Conservation (phyloP, 1,284 basidiomycete genomes). For the Marasmius tenuissimus region DNA sequence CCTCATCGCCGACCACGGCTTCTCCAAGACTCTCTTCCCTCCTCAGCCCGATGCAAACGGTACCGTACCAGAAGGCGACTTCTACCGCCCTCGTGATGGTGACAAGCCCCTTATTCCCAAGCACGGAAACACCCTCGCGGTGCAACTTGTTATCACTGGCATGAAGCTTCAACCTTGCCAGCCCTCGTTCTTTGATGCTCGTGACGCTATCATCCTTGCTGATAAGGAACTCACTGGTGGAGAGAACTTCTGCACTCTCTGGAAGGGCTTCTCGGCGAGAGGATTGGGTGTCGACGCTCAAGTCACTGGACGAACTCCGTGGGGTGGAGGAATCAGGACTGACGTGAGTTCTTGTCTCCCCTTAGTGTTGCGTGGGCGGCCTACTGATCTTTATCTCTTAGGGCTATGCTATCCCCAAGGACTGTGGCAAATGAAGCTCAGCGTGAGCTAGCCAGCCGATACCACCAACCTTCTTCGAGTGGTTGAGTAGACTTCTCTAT, state of each 20-base stretch:
- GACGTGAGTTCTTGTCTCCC: constrained; percentile 39
- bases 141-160: constrained; percentile 85
- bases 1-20: constrained; percentile 82
- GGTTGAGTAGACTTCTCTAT: no score
- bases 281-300: constrained; percentile 79
- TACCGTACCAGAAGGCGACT: constrained; percentile 64
- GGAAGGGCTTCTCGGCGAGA: constrained; percentile 82
- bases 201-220: constrained; percentile 93
- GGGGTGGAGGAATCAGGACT: constrained; percentile 85
- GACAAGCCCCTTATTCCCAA: constrained; percentile 77
- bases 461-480: no score
- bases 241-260: constrained; percentile 89
- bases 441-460: no score
- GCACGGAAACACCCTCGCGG: constrained; percentile 86
- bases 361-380: neutral
- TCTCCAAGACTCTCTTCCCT: constrained; percentile 78
- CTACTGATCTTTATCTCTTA: neutral
- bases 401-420: constrained; percentile 26
- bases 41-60: constrained; percentile 65
- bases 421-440: neutral
- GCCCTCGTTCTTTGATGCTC: constrained; percentile 89
- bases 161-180: constrained; percentile 96
- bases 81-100: constrained; percentile 58
- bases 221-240: constrained; percentile 89
- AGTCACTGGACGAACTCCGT: constrained; percentile 83